Conservation (phyloP, 176 grass and related monocot species). For the Triticum urartu region DNA sequence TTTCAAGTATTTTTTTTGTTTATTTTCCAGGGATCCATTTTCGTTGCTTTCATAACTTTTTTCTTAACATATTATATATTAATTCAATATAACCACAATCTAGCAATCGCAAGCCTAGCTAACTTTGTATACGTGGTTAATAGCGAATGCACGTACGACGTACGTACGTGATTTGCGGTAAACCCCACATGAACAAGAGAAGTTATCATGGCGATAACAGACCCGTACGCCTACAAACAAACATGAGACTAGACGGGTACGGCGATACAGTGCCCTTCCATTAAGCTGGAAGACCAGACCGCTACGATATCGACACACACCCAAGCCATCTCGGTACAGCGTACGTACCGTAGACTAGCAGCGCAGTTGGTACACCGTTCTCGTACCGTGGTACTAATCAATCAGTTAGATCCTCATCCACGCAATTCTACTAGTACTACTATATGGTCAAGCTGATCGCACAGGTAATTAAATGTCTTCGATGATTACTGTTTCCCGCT, state of each 20-base stretch:
- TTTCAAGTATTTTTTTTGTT: too few relatives aligned
- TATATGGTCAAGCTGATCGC: neutral
- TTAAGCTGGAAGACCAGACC: conserved; percentile 35
- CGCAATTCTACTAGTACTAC: neutral
- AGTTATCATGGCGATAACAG: neutral
- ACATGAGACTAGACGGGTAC: conserved; percentile 16
- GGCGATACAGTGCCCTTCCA: conserved; percentile 15
- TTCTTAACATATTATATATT: too few relatives aligned
- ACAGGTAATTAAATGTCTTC: neutral
- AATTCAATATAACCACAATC: too few relatives aligned
- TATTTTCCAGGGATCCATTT: too few relatives aligned
- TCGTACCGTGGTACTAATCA: neutral
- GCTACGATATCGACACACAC: neutral
- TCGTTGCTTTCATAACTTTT: too few relatives aligned
- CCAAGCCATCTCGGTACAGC: conserved; percentile 19
- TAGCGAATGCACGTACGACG: neutral
- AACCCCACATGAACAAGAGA: neutral
- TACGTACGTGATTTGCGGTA: neutral
- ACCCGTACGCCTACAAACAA: neutral
- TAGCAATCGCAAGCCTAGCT: too few relatives aligned
- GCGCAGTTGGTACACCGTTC: conserved; percentile 14
- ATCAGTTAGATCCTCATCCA: neutral
- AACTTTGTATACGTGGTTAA: neutral
- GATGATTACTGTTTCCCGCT: neutral
- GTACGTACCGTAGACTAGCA: neutral